Evolutionary conservation across 306 rosid species (phyloP).

Genomic region (Rubus parviflorus): DNA sequence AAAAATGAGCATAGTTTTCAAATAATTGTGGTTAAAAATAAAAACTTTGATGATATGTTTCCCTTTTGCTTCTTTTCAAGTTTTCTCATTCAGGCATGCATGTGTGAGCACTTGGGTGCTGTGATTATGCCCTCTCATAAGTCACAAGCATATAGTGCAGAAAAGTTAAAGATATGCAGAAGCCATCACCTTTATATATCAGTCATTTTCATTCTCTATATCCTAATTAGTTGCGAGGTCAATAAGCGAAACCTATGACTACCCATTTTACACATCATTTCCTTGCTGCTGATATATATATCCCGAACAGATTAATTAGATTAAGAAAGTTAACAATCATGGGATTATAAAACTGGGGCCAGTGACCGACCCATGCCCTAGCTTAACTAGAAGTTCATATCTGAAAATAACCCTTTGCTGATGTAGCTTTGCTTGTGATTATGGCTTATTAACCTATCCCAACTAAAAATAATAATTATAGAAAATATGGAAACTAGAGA

Average conservation of each 20-base stretch:
- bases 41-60: background rate
- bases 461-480: no score
- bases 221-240: constrained; percentile 23
- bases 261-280: constrained; percentile 19
- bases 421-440: background rate
- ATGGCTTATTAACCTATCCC: background rate
- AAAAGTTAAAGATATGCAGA: background rate
- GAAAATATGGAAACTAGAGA: background rate
- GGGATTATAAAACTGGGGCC: background rate
- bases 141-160: background rate
- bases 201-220: constrained; percentile 20
- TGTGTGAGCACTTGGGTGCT: constrained; percentile 55
- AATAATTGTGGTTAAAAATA: constrained; percentile 24
- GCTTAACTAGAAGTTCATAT: background rate
- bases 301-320: no score
- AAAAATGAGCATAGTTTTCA: constrained; percentile 11
- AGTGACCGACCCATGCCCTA: constrained; percentile 2
- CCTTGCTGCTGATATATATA: background rate
- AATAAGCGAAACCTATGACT: constrained; percentile 20
- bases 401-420: background rate
- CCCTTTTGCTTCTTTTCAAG: constrained; percentile 36
- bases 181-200: background rate
- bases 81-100: constrained; percentile 41
- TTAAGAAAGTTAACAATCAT: constrained; percentile 4
- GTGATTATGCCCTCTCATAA: constrained; percentile 35